Conservation (phyloP, 306 rosid genomes). For the Vicia villosa region DNA sequence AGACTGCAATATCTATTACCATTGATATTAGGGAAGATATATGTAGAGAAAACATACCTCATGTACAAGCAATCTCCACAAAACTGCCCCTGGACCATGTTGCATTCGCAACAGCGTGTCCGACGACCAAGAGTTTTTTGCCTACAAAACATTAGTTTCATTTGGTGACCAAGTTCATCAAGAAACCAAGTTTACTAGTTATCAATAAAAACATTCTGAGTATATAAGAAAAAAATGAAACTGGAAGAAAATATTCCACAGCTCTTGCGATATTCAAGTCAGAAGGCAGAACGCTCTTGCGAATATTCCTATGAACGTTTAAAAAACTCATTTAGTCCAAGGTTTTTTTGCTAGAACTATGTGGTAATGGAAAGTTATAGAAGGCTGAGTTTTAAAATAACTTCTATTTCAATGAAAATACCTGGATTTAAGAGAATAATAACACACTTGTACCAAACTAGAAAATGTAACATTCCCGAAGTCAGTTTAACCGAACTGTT, state of each 20-base stretch:
- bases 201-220: not conserved
- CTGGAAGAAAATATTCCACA: not conserved
- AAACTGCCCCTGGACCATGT: constrained; percentile 81
- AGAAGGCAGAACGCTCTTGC: not conserved
- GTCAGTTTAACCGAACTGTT: not conserved
- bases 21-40: constrained; percentile 17
- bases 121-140: constrained; percentile 91
- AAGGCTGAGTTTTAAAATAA: not conserved
- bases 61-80: constrained; percentile 98
- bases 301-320: not conserved
- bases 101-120: constrained; percentile 74
- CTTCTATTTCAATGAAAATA: not conserved
- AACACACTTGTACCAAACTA: not conserved
- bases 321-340: not conserved
- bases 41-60: constrained; percentile 59
- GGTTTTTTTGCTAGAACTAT: not conserved
- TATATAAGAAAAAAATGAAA: not conserved
- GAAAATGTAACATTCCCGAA: not conserved
- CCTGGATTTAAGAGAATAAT: not conserved
- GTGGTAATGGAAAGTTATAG: not conserved
- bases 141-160: constrained; percentile 54
- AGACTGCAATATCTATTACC: constrained; percentile 18
- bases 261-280: not conserved
- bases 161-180: constrained; percentile 28
- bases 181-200: not conserved